phyloP scores from a whole-genome alignment of 2,329 filamentous ascomycete species.

The Ophiocordyceps australis region DNA sequence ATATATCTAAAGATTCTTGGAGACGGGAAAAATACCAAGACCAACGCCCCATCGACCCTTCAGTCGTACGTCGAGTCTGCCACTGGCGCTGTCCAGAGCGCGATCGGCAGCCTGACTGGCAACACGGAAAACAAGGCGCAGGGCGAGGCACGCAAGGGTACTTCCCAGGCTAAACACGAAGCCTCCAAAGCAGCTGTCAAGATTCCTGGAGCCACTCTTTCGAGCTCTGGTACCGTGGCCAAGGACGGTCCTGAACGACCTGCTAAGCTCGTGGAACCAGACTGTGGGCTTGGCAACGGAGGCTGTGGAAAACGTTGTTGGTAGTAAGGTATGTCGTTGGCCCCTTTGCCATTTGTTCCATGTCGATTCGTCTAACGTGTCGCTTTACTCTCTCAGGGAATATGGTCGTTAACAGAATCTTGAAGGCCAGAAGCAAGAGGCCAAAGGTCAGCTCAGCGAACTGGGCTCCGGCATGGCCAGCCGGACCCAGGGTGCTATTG shows the following conservation, averaged over 20 bases:
- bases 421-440: conserved; percentile 65
- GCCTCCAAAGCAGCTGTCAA: conserved; percentile 60
- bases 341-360: not conserved
- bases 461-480: conserved; percentile 45
- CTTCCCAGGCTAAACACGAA: conserved; percentile 49
- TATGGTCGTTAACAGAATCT: conserved; percentile 68
- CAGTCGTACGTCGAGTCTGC: conserved; percentile 62
- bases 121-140: conserved; percentile 47
- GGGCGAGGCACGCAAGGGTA: conserved; percentile 45
- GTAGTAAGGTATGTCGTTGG: conserved; percentile 39
- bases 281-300: conserved; percentile 80
- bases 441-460: conserved; percentile 64
- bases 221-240: conserved; percentile 49
- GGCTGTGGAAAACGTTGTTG: conserved; percentile 54
- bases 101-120: conserved; percentile 55
- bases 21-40: conserved; percentile 11
- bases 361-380: conserved; percentile 45
- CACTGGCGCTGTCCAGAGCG: conserved; percentile 53
- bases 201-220: conserved; percentile 52
- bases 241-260: conserved; percentile 56
- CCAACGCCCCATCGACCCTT: conserved; percentile 44
- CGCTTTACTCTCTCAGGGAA: no score
- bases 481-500: conserved; percentile 54
- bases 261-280: conserved; percentile 68
- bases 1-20: conserved; percentile 11